Evolutionary conservation across 75 land plant species (phyloP).

Genomic region (Sequoia sempervirens): DNA sequence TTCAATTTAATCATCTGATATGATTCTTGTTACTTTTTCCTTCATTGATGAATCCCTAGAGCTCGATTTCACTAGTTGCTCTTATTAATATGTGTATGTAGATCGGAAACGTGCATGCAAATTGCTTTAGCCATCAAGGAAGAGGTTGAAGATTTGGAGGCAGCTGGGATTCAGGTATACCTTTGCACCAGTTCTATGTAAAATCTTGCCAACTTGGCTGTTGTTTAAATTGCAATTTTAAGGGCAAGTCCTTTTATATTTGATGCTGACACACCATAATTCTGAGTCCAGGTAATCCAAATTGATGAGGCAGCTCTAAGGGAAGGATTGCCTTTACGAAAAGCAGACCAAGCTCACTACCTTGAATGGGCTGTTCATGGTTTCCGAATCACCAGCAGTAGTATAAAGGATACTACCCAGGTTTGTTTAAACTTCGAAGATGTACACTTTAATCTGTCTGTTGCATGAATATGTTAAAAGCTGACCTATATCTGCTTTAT

Average conservation of each 20-base stretch:
- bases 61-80: not conserved
- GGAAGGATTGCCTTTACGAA: slow-evolving; percentile 52
- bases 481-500: not conserved
- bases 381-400: slow-evolving; percentile 53
- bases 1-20: not conserved
- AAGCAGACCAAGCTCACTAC: slow-evolving; percentile 46
- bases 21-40: not conserved
- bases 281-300: slow-evolving; percentile 35
- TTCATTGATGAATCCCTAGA: not conserved
- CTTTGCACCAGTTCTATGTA: not conserved
- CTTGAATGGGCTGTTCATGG: slow-evolving; percentile 59
- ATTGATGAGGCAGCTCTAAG: slow-evolving; percentile 61
- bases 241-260: not conserved
- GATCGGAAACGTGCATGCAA: slow-evolving; percentile 38
- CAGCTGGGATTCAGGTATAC: slow-evolving; percentile 48
- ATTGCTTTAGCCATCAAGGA: slow-evolving; percentile 56
- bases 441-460: not conserved
- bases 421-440: slow-evolving; percentile 7
- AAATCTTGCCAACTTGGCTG: not conserved
- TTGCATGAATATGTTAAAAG: not conserved
- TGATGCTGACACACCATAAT: not conserved
- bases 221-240: no score
- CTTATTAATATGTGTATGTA: not conserved
- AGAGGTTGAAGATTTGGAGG: slow-evolving; percentile 59
- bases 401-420: slow-evolving; percentile 59